phyloP scores from a whole-genome alignment of 257 asterid genomes.

The Knoxia roxburghii region DNA sequence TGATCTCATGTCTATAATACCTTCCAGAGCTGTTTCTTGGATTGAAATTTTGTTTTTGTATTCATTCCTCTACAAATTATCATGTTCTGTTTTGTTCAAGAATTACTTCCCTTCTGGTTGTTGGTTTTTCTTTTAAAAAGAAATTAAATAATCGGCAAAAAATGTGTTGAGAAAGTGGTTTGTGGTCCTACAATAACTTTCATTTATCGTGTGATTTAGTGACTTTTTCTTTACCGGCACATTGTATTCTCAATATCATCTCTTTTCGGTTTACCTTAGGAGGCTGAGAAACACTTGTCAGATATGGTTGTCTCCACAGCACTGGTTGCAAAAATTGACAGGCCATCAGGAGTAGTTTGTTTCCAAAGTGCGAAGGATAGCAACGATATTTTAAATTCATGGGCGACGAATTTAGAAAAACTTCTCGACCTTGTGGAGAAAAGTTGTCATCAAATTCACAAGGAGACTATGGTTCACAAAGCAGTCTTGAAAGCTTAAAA shows the following conservation, averaged over 20 bases:
- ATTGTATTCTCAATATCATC: neutral
- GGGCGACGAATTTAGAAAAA: constrained; percentile 93
- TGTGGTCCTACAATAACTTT: neutral
- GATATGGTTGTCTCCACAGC: constrained; percentile 97
- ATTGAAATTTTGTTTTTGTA: neutral
- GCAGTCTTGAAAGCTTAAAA: constrained; percentile 59
- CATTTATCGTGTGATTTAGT: too few species aligned
- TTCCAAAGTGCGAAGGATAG: constrained; percentile 84
- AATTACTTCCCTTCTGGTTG: neutral
- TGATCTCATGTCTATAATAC: neutral
- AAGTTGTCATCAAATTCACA: constrained; percentile 99
- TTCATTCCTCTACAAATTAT: too few species aligned
- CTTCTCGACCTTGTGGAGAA: constrained; percentile 98
- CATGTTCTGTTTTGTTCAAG: too few species aligned
- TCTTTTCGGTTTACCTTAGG: constrained; percentile 34
- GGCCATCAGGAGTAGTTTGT: constrained; percentile 72
- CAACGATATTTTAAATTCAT: constrained; percentile 80
- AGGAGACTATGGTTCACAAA: constrained; percentile 96
- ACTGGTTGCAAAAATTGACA: constrained; percentile 75
- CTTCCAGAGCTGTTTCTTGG: neutral
- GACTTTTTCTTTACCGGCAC: neutral
- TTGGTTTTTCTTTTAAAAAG: neutral
- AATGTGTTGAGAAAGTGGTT: neutral
- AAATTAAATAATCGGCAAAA: neutral
- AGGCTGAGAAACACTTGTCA: constrained; percentile 83